These are phyloP conservation scores for Malassezia psittaci DNA, from an alignment of 1,284 basidiomycete genomes.

Conservation along the genomic window DNA sequence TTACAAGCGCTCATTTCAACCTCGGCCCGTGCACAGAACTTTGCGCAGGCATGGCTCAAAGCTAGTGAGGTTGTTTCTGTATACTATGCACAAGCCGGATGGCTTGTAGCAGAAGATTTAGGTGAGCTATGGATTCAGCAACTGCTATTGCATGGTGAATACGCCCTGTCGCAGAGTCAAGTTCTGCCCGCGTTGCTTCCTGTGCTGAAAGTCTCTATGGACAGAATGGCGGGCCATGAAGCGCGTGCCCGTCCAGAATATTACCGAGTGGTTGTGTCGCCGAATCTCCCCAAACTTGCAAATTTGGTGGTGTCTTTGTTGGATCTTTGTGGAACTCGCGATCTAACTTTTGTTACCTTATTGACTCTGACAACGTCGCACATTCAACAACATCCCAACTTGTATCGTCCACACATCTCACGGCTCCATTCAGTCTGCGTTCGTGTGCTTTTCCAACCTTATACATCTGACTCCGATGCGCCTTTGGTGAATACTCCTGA, in stretches of 20 bases:
- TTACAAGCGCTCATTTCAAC: background rate
- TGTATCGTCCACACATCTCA: constrained; percentile 23
- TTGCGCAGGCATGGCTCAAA: background rate
- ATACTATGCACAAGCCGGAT: constrained; percentile 6
- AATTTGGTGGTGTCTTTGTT: constrained; percentile 7
- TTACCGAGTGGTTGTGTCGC: constrained; percentile 26
- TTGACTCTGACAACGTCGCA: constrained; percentile 18
- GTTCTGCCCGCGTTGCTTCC: background rate
- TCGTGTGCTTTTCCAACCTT: constrained; percentile 19
- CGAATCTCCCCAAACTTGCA: constrained; percentile 21
- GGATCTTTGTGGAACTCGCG: constrained; percentile 4
- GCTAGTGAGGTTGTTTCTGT: background rate
- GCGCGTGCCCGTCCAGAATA: constrained; percentile 24
- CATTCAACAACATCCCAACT: constrained; percentile 19
- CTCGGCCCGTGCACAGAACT: background rate
- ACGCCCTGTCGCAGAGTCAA: background rate
- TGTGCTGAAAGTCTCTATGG: constrained; percentile 18
- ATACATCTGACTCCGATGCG: background rate
- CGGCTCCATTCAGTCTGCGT: constrained; percentile 21
- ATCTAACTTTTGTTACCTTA: constrained; percentile 3
- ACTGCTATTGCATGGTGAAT: constrained; percentile 3
- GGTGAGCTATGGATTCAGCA: constrained; percentile 23
- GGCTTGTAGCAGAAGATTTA: constrained; percentile 8
- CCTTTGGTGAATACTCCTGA: background rate
- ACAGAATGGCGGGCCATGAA: constrained; percentile 14